Evolutionary conservation across 169 alveolate genomes (phyloP), one percentile per base, ranked within the genome.

Genomic region (Cryptosporidium canis): DNA sequence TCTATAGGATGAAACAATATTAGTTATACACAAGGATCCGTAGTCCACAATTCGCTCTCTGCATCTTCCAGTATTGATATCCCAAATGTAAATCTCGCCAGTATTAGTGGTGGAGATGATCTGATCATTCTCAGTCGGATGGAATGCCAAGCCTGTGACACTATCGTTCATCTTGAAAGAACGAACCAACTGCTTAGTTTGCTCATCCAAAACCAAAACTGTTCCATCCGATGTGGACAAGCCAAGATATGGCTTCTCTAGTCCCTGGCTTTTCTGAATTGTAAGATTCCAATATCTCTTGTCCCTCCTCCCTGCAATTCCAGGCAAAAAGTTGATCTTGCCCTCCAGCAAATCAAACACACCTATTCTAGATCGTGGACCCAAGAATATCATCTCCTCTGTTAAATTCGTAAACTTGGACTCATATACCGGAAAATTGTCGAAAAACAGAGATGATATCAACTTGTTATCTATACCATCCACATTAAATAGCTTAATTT

Each of bases 21-120:
- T 27, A n/a, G 87, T 29, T 43, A 77, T 77, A 18, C 77, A 77
- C 3, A 77, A 18, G 58, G 87, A 53, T 0, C 87, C 87, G 37
- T 58, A 58, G 58, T 77, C 87, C 12, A 55, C 66, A 8, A 77
- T 24, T 41, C 87, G 55, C 45, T 77, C 77, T 56, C 61, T 77
- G 8, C 87, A 77, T 41, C 87, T 55, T 37, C 87, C 87, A n/a
- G 72, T 77, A 58, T 77, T 77, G 18, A 77, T 77, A 41, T 77
- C 87, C 87, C 87, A 77, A 41, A 58, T 7, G 31, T 77, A 77
- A 11, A 77, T 58, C 35, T 77, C 87, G 8, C 87, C 87, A 2
- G 61, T 41, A 24, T 77, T 77, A 61, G 48, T 77, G 16, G 77
- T 18, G 21, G 87, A 77, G 12, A 77, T 58, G 21, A 77, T 43